These are phyloP conservation scores for Sophora flavescens DNA, from an alignment of 306 rosid species.

Conservation along the genomic window DNA sequence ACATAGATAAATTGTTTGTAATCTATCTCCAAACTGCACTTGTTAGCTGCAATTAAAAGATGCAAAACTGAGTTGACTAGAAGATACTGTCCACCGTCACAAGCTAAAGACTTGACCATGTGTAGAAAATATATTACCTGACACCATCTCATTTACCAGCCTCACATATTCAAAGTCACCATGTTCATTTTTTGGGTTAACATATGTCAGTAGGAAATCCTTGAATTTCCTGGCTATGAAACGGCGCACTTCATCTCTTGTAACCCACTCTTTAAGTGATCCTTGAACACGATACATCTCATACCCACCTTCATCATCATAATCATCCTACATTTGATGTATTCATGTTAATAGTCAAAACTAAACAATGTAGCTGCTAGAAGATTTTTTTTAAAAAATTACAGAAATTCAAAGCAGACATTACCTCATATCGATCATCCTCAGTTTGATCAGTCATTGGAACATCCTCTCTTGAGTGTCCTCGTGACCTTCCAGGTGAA, in stretches of 20 bases:
- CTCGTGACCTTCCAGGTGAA: conserved; percentile 91
- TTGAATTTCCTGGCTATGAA: conserved; percentile 90
- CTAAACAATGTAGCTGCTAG: neutral
- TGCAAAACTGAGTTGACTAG: neutral
- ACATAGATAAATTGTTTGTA: conserved; percentile 92
- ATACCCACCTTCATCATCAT: conserved; percentile 71
- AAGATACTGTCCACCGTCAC: neutral
- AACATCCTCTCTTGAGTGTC: conserved; percentile 76
- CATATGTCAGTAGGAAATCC: conserved; percentile 81
- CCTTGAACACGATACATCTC: conserved; percentile 98
- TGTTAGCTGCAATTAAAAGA: conserved; percentile 70
- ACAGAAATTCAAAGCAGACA: neutral
- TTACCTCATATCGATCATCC: conserved; percentile 78
- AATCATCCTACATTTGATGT: conserved; percentile 71
- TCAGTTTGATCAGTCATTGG: conserved; percentile 94
- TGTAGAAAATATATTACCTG: conserved; percentile 59
- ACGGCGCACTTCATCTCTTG: conserved; percentile 95
- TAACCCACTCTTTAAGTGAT: conserved; percentile 95
- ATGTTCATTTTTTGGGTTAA: conserved; percentile 74
- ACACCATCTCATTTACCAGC: conserved; percentile 94
- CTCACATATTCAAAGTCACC: conserved; percentile 80
- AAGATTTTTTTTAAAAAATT: neutral
- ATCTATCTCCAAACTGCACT: conserved; percentile 95
- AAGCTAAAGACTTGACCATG: conserved; percentile 1
- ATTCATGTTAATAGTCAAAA: conserved; percentile 28